These are phyloP conservation scores for Ananas comosus DNA, from an alignment of 176 grass and related monocot species.

Conservation along the genomic window DNA sequence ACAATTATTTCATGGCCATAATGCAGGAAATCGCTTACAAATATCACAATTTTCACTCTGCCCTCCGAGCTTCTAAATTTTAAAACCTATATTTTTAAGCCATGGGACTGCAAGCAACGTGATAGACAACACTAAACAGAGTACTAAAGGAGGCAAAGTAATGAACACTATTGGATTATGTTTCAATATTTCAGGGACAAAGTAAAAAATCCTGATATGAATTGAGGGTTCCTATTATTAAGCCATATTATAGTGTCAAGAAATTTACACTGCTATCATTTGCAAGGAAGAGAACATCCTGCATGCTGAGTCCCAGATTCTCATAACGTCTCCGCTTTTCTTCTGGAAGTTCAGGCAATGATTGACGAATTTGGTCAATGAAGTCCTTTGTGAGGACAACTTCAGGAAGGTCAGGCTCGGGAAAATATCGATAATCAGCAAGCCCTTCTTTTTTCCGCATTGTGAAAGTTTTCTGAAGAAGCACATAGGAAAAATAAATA, in stretches of 20 bases:
- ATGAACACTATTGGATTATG: too few relatives aligned
- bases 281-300: conserved; percentile 94
- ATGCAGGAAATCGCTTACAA: too few relatives aligned
- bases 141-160: too few relatives aligned
- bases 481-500: conserved; percentile 16
- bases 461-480: conserved; percentile 77
- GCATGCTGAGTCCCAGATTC: conserved; percentile 82
- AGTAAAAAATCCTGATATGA: too few relatives aligned
- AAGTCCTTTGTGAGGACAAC: conserved; percentile 61
- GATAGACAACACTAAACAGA: too few relatives aligned
- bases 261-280: conserved; percentile 74
- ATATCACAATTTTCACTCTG: too few relatives aligned
- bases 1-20: too few relatives aligned
- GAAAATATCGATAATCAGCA: conserved; percentile 97
- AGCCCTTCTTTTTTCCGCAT: conserved; percentile 96
- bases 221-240: too few relatives aligned
- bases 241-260: neutral
- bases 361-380: conserved; percentile 55
- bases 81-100: too few relatives aligned
- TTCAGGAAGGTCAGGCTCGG: conserved; percentile 92
- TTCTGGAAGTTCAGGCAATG: conserved; percentile 91
- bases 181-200: too few relatives aligned
- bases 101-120: too few relatives aligned
- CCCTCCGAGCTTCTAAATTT: too few relatives aligned
- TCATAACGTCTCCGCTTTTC: conserved; percentile 85